Evolutionary conservation across 352 stramenopile species (phyloP).

Genomic region (Elongisporangium senticosum): DNA sequence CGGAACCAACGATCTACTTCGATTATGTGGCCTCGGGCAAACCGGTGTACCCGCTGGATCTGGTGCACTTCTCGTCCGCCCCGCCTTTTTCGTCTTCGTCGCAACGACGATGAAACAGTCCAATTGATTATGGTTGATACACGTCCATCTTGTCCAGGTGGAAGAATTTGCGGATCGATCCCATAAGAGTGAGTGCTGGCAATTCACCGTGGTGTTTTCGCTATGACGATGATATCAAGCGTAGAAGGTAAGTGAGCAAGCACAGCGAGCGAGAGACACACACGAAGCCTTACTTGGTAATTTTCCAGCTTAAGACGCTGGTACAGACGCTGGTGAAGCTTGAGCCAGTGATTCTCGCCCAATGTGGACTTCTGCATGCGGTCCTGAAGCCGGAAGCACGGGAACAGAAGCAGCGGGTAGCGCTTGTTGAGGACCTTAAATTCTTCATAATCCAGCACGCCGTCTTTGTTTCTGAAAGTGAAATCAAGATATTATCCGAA

Average conservation of each 20-base stretch:
- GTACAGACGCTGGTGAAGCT: constrained; percentile 69
- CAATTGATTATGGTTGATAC: constrained; percentile 42
- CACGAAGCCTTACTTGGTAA: constrained; percentile 34
- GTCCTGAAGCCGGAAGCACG: constrained; percentile 90
- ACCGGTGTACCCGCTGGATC: constrained; percentile 66
- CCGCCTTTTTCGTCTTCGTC: constrained; percentile 15
- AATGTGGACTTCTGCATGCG: constrained; percentile 88
- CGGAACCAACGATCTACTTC: constrained; percentile 73
- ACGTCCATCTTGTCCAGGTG: constrained; percentile 46
- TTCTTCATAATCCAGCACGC: constrained; percentile 90
- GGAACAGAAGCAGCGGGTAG: constrained; percentile 91
- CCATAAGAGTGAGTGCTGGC: constrained; percentile 42
- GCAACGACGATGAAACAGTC: not conserved
- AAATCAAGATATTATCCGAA: not conserved
- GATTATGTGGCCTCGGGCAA: constrained; percentile 62
- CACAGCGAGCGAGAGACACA: constrained; percentile 1
- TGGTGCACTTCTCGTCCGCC: constrained; percentile 60
- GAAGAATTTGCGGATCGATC: constrained; percentile 69
- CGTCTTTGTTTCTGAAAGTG: constrained; percentile 75
- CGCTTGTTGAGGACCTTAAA: constrained; percentile 89
- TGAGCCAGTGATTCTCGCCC: constrained; percentile 75
- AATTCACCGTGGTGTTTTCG: constrained; percentile 63
- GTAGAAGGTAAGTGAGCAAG: constrained; percentile 4
- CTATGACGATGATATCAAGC: constrained; percentile 18
- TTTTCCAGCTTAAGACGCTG: constrained; percentile 66